Evolutionary conservation across 768 basidiomycete genomes (phyloP).

Genomic region (Nevesoporus exiguus): DNA sequence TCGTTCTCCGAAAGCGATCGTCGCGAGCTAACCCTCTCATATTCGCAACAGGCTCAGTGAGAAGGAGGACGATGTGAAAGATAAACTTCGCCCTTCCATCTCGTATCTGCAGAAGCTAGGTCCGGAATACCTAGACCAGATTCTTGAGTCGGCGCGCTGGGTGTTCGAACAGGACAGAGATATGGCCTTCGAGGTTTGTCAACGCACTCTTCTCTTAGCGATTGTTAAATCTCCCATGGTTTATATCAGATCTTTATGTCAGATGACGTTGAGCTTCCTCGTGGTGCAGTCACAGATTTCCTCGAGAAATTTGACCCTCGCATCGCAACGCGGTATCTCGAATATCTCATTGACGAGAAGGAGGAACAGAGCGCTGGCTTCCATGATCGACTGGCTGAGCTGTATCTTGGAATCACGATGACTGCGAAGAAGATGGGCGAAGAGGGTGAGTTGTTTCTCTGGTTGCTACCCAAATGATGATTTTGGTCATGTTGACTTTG

Average conservation of each 20-base stretch:
- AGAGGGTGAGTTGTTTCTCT: constrained; percentile 41
- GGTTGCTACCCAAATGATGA: background rate
- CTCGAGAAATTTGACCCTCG: constrained; percentile 67
- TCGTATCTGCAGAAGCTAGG: constrained; percentile 90
- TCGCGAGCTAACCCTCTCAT: background rate
- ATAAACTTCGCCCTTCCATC: constrained; percentile 81
- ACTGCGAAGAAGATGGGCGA: constrained; percentile 56
- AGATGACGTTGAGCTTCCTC: constrained; percentile 89
- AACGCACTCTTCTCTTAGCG: background rate
- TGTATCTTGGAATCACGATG: constrained; percentile 74
- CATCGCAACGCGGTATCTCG: constrained; percentile 78
- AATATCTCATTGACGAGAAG: constrained; percentile 75
- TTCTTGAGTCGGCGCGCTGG: constrained; percentile 84
- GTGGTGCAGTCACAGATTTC: constrained; percentile 68
- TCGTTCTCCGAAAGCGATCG: background rate
- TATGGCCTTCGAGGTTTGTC: constrained; percentile 70
- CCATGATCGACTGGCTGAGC: constrained; percentile 86
- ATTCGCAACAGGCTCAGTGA: constrained; percentile 62
- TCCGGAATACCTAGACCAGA: constrained; percentile 72
- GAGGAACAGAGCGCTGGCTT: constrained; percentile 64
- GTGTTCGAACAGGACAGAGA: constrained; percentile 70
- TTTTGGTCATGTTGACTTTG: background rate
- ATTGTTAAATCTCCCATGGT: background rate
- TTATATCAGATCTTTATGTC: constrained; percentile 82
- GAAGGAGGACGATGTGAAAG: constrained; percentile 70